phyloP scores from a whole-genome alignment of 805 yeast species.

The Kluyveromyces nonfermentans region DNA sequence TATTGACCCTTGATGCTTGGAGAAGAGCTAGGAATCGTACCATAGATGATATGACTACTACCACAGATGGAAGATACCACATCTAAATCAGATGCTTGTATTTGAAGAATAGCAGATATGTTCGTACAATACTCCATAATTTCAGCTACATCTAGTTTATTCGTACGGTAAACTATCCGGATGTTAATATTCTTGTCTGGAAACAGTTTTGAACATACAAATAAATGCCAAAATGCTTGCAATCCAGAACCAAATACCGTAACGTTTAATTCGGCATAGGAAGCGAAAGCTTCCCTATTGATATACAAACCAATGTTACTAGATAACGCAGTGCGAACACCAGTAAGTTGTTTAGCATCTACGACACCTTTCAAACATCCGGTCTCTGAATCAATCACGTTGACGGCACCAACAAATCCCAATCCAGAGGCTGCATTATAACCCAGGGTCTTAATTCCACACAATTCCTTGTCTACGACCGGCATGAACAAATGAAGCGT shows the following conservation, averaged over 20 bases:
- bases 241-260: slow-evolving; percentile 52
- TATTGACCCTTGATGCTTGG: slow-evolving; percentile 31
- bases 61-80: slow-evolving; percentile 22
- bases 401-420: slow-evolving; percentile 52
- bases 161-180: slow-evolving; percentile 31
- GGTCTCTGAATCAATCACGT: slow-evolving; percentile 39
- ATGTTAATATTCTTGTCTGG: slow-evolving; percentile 27
- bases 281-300: slow-evolving; percentile 11
- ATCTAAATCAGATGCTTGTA: slow-evolving; percentile 17
- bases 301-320: slow-evolving; percentile 37
- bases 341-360: slow-evolving; percentile 52
- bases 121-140: slow-evolving; percentile 26
- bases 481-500: slow-evolving; percentile 58
- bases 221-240: slow-evolving; percentile 57
- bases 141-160: slow-evolving; percentile 37
- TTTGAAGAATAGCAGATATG: slow-evolving; percentile 31
- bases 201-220: slow-evolving; percentile 5
- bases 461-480: slow-evolving; percentile 41
- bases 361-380: slow-evolving; percentile 46
- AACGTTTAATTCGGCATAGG: slow-evolving; percentile 9
- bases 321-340: slow-evolving; percentile 57
- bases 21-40: slow-evolving; percentile 49
- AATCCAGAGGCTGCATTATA: slow-evolving; percentile 38
- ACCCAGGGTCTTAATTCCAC: slow-evolving; percentile 50
- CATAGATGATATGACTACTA: slow-evolving; percentile 42